Base-by-base conservation (phyloP, 129 eudicot species). In the Mikania micrantha region DNA sequence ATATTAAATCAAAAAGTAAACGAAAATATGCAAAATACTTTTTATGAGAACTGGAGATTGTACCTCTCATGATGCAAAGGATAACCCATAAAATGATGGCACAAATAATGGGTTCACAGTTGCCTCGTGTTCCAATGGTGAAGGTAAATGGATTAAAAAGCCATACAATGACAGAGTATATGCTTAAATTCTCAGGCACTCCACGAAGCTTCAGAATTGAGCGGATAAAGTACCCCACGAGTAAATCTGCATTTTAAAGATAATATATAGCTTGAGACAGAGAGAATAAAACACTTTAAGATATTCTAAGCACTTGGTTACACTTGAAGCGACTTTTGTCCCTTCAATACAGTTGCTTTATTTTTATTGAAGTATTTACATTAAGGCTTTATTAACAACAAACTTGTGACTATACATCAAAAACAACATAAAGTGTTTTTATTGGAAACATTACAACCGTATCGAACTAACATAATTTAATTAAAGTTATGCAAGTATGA, bases 81-180 rank as follows among this genome's bases (percentile, higher is more conserved):
- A 94, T 84, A 77, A 89, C 81, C 99, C 99, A 94, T 64, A 94
- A 77, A 69, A 94, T 81, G 70, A 84, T 90, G 75, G 97, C 95
- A 79, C 99, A 94, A 41, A 94, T 80, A 68, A 89, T 80, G 36
- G 99, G 99, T 79, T 94, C 99, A 76, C 99, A 94, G 71, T 94
- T 94, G 78, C 99, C 99, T 22, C 97, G 88, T 5, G 99, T 94
- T 76, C 99, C 99, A 71, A 94, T 94, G 39, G 99, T 94, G 83
- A 94, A 94, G 69, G 99, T 94, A 70, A 89, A 94, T 7, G 99
- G 99, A 75, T 94, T 94, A 74, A 94, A 94, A 79, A 94, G 95
- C 99, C 99, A 94, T 45, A 87, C 72, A 74, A 81, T 79, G 9
- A 86, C 85, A 9, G 95, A 85, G 70, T 82, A 84, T 39, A 77